Evolutionary conservation across 2,329 filamentous ascomycete genomes (phyloP).

Genomic region (Aureobasidium musti): DNA sequence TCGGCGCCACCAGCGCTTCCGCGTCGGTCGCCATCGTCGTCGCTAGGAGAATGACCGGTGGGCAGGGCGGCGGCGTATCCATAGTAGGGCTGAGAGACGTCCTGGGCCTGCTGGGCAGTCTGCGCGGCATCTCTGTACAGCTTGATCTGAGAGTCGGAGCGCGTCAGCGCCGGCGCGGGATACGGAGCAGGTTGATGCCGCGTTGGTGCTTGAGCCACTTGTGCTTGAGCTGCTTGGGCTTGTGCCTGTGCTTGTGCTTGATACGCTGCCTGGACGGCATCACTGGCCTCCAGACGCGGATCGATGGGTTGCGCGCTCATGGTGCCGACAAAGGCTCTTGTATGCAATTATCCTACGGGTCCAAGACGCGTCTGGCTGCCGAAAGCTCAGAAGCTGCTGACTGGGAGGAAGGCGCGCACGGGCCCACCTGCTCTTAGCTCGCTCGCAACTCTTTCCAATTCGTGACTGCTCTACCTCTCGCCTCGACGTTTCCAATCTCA

Average conservation of each 20-base stretch:
- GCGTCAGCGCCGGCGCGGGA: constrained; percentile 27
- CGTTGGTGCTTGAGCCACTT: constrained; percentile 24
- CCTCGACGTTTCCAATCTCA: not conserved
- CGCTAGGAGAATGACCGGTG: constrained; percentile 21
- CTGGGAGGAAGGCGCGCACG: constrained; percentile 22
- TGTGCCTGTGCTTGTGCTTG: constrained; percentile 23
- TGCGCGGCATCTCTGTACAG: constrained; percentile 22
- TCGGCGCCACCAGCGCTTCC: constrained; percentile 18
- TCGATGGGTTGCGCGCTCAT: constrained; percentile 27
- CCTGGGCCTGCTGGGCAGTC: constrained; percentile 23
- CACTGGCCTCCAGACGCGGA: constrained; percentile 26
- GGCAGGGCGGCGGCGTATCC: constrained; percentile 14
- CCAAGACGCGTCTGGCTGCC: constrained; percentile 7
- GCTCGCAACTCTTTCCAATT: not conserved
- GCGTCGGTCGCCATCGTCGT: constrained; percentile 24
- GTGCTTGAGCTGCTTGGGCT: constrained; percentile 24
- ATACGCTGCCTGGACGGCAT: constrained; percentile 22
- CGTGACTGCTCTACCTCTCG: not conserved
- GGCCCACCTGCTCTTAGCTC: constrained; percentile 10
- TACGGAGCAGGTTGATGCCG: constrained; percentile 29
- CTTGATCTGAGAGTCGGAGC: constrained; percentile 28
- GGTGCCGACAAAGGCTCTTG: not conserved
- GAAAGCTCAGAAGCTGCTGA: constrained; percentile 17
- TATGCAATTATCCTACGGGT: not conserved
- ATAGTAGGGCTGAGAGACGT: constrained; percentile 25